phyloP scores from a whole-genome alignment of 352 stramenopile genomes.

The Globisporangium solare region DNA sequence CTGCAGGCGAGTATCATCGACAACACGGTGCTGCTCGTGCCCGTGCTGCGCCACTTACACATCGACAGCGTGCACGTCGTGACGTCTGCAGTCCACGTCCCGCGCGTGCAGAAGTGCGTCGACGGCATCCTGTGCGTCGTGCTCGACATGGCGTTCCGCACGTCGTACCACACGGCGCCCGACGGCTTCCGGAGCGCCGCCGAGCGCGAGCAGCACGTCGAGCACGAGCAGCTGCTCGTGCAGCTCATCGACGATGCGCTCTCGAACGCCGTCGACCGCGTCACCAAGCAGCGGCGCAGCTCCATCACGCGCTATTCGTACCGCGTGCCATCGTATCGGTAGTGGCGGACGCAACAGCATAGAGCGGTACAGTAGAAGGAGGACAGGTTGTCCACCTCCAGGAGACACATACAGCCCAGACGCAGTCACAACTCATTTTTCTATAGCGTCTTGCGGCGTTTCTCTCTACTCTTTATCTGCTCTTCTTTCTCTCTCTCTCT shows the following conservation, averaged over 20 bases:
- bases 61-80: conserved; percentile 32
- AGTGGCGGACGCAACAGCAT: no score
- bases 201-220: conserved; percentile 11
- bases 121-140: conserved; percentile 23
- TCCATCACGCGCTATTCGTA: conserved; percentile 9
- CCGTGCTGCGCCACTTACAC: conserved; percentile 25
- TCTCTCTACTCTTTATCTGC: not conserved
- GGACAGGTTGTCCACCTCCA: not conserved
- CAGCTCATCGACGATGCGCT: conserved; percentile 8
- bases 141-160: conserved; percentile 18
- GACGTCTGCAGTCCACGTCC: conserved; percentile 29
- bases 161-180: conserved; percentile 25
- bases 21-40: conserved; percentile 30
- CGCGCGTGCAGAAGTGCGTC: conserved; percentile 24
- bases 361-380: not conserved
- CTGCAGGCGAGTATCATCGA: conserved; percentile 38
- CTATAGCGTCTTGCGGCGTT: no score
- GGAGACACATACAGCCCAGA: not conserved
- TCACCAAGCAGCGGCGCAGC: conserved; percentile 19
- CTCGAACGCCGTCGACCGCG: conserved; percentile 17
- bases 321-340: no score
- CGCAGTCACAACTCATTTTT: no score
- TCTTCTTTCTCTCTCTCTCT: not conserved
- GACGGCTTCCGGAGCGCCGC: conserved; percentile 13
- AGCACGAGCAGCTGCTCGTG: conserved; percentile 7